These are phyloP conservation scores for Russula vinacea DNA, from an alignment of 768 basidiomycete genomes.

Conservation along the genomic window DNA sequence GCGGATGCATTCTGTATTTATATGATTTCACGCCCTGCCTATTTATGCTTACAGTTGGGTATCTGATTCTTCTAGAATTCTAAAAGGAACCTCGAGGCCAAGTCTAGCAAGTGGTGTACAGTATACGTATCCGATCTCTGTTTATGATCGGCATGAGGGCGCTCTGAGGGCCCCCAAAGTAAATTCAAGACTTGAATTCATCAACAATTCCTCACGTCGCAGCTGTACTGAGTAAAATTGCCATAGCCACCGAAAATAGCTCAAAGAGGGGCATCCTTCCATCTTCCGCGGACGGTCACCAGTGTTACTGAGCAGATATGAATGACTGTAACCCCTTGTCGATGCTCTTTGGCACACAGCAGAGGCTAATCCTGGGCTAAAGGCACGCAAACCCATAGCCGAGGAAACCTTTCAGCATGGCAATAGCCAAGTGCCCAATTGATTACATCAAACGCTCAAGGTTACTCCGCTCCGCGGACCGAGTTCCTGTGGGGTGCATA, in stretches of 20 bases:
- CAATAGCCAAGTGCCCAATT: constrained; percentile 7
- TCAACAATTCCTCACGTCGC: background rate
- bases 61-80: constrained; percentile 10
- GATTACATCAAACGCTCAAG: constrained; percentile 13
- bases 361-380: constrained; percentile 9
- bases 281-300: constrained; percentile 11
- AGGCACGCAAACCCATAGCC: background rate
- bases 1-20: constrained; percentile 13
- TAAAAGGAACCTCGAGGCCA: constrained; percentile 7
- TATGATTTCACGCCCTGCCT: constrained; percentile 8
- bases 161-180: constrained; percentile 6
- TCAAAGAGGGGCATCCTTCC: background rate
- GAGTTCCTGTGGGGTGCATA: constrained; percentile 3
- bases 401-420: background rate
- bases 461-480: constrained; percentile 26
- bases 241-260: background rate
- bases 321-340: background rate
- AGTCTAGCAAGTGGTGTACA: background rate
- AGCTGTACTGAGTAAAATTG: background rate
- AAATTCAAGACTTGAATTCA: constrained; percentile 4
- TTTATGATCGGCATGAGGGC: constrained; percentile 8
- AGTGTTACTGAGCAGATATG: constrained; percentile 10
- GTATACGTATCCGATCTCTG: constrained; percentile 8
- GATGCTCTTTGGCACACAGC: background rate
- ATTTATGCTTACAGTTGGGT: constrained; percentile 23